Conservation (phyloP, 2,329 filamentous ascomycete species). For the Diaporthe citriasiana region DNA sequence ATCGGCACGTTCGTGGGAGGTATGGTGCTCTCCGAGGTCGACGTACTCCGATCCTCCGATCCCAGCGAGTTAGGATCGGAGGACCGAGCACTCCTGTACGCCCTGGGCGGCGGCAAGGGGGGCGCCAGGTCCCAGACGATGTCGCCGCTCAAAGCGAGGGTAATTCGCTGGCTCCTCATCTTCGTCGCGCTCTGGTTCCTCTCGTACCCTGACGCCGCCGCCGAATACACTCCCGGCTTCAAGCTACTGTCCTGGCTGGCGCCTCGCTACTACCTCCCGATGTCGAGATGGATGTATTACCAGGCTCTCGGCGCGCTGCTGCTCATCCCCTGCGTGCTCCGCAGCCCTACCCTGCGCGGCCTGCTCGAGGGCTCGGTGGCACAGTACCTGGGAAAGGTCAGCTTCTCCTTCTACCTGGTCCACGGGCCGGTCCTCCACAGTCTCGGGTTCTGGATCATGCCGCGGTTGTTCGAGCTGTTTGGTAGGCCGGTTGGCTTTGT, state of each 20-base stretch:
- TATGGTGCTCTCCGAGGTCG: slow-evolving; percentile 54
- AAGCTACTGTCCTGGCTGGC: slow-evolving; percentile 51
- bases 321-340: slow-evolving; percentile 54
- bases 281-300: slow-evolving; percentile 58
- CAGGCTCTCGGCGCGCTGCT: slow-evolving; percentile 55
- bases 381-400: slow-evolving; percentile 57
- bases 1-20: slow-evolving; percentile 57
- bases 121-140: not conserved
- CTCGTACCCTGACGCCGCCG: slow-evolving; percentile 56
- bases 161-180: slow-evolving; percentile 49
- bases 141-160: slow-evolving; percentile 41
- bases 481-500: slow-evolving; percentile 50
- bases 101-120: not conserved
- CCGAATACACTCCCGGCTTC: slow-evolving; percentile 57
- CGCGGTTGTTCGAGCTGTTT: slow-evolving; percentile 55
- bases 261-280: slow-evolving; percentile 54
- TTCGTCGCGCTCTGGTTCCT: slow-evolving; percentile 55
- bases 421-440: slow-evolving; percentile 51
- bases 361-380: slow-evolving; percentile 51
- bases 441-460: slow-evolving; percentile 54
- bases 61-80: slow-evolving; percentile 29
- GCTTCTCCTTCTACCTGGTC: slow-evolving; percentile 59
- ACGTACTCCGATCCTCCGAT: slow-evolving; percentile 49
- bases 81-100: slow-evolving; percentile 39
- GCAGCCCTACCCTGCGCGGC: slow-evolving; percentile 48